Conservation (phyloP, 352 stramenopile species). For the Globisporangium polare region DNA sequence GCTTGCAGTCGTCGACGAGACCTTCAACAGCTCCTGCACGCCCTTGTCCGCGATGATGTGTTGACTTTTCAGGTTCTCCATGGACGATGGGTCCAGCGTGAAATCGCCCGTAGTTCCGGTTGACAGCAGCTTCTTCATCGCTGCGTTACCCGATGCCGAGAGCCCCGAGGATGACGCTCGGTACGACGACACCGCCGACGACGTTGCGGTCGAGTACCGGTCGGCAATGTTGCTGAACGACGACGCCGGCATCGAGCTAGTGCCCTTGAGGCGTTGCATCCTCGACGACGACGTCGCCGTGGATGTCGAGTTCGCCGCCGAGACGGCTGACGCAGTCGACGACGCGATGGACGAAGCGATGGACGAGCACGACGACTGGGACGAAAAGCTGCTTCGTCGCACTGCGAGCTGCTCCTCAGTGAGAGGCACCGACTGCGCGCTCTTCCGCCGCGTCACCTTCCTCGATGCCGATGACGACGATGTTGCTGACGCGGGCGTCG, state of each 20-base stretch:
- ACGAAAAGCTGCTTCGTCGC: constrained; percentile 43
- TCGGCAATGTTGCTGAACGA: constrained; percentile 19
- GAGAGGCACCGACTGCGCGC: constrained; percentile 20
- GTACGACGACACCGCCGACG: constrained; percentile 10
- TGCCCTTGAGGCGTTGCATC: constrained; percentile 8
- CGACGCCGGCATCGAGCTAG: constrained; percentile 1
- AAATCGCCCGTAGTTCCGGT: constrained; percentile 41
- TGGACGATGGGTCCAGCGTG: constrained; percentile 30
- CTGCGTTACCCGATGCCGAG: constrained; percentile 23
- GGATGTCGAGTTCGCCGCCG: constrained; percentile 12
- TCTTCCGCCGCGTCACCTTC: constrained; percentile 8
- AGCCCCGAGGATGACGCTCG: constrained; percentile 17
- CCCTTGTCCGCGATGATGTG: constrained; percentile 59
- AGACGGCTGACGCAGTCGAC: constrained; percentile 11
- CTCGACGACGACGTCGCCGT: constrained; percentile 8
- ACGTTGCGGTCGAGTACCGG: constrained; percentile 28
- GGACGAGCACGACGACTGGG: constrained; percentile 48
- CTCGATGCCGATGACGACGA: constrained; percentile 1
- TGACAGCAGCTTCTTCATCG: constrained; percentile 37
- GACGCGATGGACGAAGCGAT: constrained; percentile 19
- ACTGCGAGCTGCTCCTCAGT: constrained; percentile 41
- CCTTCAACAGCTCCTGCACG: constrained; percentile 57
- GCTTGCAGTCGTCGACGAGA: constrained; percentile 31
- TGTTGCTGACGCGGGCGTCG: constrained; percentile 6
- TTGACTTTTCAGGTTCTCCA: constrained; percentile 65